Evolutionary conservation across 1,139 yeast species (phyloP), one percentile per base, ranked within the genome.

Genomic region (Lodderomyces beijingensis): DNA sequence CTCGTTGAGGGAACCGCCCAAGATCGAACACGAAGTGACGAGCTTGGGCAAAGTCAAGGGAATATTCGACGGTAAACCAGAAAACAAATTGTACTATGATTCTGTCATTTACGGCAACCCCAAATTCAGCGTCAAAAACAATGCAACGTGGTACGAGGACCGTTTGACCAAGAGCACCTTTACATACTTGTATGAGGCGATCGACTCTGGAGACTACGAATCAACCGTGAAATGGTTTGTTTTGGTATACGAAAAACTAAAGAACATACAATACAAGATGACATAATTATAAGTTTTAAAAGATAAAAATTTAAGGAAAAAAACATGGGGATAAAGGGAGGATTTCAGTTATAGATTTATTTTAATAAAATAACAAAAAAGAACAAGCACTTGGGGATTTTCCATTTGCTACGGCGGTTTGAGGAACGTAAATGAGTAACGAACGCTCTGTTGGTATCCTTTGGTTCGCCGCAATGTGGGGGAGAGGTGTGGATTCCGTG

Each of bases 141-240:
- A 30, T 19, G 27, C 34, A 11, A 31, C 36, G 4, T 38, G 30
- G 35, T 38, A 32, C 26, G 27, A 33, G 17, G 25, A 25, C 9
- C 30, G 40, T 19, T 25, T 15, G 13, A 34, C 37, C 18, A 43
- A 41, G 16, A 45, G 57, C 25, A 49, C 56, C 2, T 53, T 61
- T 28, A 46, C 57, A 2, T 48, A 54, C 23, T 44, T 64, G 10
- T 47, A 52, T 19, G 42, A 48, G 16, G 51, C 65, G 2, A 40
- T 57, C 5, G 42, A 45, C 15, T 35, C 41, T 4, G 44, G 42
- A 9, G 57, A 60, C 41, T 52, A 51, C 34, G 62, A 59, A 18
- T 33, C 36, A 16, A 44, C 60, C 3, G 47, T 58, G 3, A 55
- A 53, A 37, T 52, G 62, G 56, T 36, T 62, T 34, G 56, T 49